These are phyloP conservation scores for Termitomyces sp. DNA, from an alignment of 768 basidiomycete genomes.

Conservation along the genomic window DNA sequence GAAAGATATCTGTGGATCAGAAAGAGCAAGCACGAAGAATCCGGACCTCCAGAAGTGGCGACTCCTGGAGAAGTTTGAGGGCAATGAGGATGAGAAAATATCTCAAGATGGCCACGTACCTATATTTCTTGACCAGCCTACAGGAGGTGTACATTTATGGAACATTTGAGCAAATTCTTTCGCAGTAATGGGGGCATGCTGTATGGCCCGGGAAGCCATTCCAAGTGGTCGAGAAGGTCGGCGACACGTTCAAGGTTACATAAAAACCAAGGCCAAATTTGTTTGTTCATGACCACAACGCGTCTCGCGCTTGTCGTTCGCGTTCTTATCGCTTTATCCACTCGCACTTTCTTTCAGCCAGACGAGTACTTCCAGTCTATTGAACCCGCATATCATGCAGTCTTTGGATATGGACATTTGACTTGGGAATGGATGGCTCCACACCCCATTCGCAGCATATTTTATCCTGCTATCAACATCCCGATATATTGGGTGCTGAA, in stretches of 20 bases:
- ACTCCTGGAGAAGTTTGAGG: slow-evolving; percentile 39
- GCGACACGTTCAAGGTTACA: not conserved
- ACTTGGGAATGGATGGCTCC: slow-evolving; percentile 93
- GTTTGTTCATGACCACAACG: slow-evolving; percentile 14
- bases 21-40: slow-evolving; percentile 75
- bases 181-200: slow-evolving; percentile 30
- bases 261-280: no score
- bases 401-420: slow-evolving; percentile 87
- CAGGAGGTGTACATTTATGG: slow-evolving; percentile 38
- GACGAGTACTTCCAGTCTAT: slow-evolving; percentile 96
- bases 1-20: slow-evolving; percentile 47
- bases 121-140: slow-evolving; percentile 43
- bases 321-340: slow-evolving; percentile 58
- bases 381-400: slow-evolving; percentile 83
- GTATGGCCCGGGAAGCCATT: slow-evolving; percentile 7
- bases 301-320: slow-evolving; percentile 44
- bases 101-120: slow-evolving; percentile 26
- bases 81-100: not conserved
- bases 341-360: slow-evolving; percentile 89
- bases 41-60: slow-evolving; percentile 78
- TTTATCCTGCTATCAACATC: slow-evolving; percentile 79
- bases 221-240: not conserved
- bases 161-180: slow-evolving; percentile 48
- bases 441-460: slow-evolving; percentile 68
- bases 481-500: slow-evolving; percentile 74